Base-by-base conservation (phyloP, 495 filamentous ascomycete genomes). In the Talaromyces liani region DNA sequence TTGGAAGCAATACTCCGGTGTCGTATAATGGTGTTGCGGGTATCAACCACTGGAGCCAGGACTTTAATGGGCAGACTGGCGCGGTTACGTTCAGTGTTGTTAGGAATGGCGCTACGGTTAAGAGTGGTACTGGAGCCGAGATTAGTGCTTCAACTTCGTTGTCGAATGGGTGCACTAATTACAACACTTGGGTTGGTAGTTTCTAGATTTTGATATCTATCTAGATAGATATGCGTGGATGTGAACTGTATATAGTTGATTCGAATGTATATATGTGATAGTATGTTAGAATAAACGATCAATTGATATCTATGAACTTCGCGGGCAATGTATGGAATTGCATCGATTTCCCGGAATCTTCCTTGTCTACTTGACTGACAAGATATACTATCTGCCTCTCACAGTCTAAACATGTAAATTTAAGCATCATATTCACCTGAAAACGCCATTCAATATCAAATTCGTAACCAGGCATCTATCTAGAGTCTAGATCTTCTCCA, bases 31-130 rank as follows among this genome's bases (percentile, higher is more conserved):
- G 71, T 22, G 69, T 78, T 9, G 27, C 41, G 45, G 84, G 81
- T 1, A 77, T 88, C 61, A 85, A 86, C 54, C 77, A 86, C 64
- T 75, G 77, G 20, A 71, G 61, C 41, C 70, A 85, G 22, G 73
- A 79, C 0, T 85, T 87, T 64, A 74, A 74, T 55, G 74, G 78
- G 4, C 69, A 73, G 39, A 73, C 73, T 2, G 87, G 87, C 0
- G 69, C 74, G 3, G 85, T 88, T 3, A 78, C 68, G 14, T 70
- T 89, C 29, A 76, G 71, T 1, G 64, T 88, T 55, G 71, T 77
- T 27, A 77, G 84, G 0, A 79, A 76, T 56, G 70, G 70, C 7
- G 34, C 65, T 7, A 63, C 68, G 3, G 64, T 73, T 18, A 68
- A 69, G 0, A 65, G 62, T 8, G 63, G 74, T 5, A 66, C 69